These are phyloP conservation scores for Lepidium africanum DNA, from an alignment of 345 rosid species.

Conservation along the genomic window DNA sequence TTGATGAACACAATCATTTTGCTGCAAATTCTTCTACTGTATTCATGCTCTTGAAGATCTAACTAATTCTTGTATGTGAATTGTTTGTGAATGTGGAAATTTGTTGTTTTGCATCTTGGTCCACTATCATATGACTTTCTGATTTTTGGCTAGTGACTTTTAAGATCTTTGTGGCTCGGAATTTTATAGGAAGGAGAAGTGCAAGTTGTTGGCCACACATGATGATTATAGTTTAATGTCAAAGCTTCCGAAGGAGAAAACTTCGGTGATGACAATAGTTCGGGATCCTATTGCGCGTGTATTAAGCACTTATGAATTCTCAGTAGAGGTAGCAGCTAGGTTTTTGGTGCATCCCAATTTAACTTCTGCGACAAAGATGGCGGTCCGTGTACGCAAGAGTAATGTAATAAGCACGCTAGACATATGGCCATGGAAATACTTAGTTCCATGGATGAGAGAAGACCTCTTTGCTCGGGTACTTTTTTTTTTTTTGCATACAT, in stretches of 20 bases:
- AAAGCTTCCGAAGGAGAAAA: conserved; percentile 69
- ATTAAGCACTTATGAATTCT: conserved; percentile 89
- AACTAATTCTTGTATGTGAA: background rate
- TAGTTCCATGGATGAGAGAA: conserved; percentile 99
- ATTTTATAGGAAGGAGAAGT: conserved; percentile 59
- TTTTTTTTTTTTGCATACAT: background rate
- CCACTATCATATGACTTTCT: background rate
- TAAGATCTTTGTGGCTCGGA: conserved; percentile 4
- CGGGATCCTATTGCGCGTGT: conserved; percentile 86
- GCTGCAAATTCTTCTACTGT: background rate
- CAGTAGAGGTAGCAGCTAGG: conserved; percentile 93
- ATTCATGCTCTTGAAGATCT: background rate
- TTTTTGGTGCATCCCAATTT: conserved; percentile 94
- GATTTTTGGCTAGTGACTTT: background rate
- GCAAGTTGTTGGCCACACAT: conserved; percentile 83
- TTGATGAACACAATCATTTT: background rate
- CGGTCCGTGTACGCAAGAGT: conserved; percentile 53
- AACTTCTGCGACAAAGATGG: conserved; percentile 64
- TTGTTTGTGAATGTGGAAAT: background rate
- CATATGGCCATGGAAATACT: conserved; percentile 98
- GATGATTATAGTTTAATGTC: conserved; percentile 96
- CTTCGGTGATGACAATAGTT: conserved; percentile 85
- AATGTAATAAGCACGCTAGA: conserved; percentile 82
- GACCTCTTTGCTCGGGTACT: conserved; percentile 86
- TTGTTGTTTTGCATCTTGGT: background rate